Conservation (phyloP, 352 stramenopile genomes). For the Globisporangium rhizosaccharum region DNA sequence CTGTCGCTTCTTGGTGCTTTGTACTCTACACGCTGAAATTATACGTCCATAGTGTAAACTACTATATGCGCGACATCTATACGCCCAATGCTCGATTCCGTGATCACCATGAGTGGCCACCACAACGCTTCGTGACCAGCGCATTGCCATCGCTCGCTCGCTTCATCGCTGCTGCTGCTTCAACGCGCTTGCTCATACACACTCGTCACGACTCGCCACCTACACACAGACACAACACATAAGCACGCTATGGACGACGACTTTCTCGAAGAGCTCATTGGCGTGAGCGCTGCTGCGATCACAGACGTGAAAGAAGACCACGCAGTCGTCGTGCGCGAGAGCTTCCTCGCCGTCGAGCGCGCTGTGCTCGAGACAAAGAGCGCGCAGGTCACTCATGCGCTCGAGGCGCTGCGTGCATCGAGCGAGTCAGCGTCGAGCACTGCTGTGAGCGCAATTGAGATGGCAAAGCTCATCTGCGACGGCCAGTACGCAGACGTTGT, state of each 20-base stretch:
- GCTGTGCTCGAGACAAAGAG: constrained; percentile 52
- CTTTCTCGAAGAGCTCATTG: constrained; percentile 55
- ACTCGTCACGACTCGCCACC: constrained; percentile 1
- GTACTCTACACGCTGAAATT: background rate
- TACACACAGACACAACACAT: constrained; percentile 2
- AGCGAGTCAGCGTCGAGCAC: constrained; percentile 7
- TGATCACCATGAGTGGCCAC: constrained; percentile 1
- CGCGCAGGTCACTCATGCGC: constrained; percentile 18
- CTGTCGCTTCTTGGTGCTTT: background rate
- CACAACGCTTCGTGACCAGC: constrained; percentile 10
- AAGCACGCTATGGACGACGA: constrained; percentile 39
- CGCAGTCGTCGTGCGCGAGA: constrained; percentile 29
- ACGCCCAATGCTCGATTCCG: constrained; percentile 4
- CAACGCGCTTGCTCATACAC: background rate
- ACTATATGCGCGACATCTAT: background rate
- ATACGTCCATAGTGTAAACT: background rate
- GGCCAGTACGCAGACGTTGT: constrained; percentile 59
- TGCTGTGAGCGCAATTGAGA: constrained; percentile 21
- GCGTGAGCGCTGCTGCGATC: constrained; percentile 40
- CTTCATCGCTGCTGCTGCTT: background rate
- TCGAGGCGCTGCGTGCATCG: constrained; percentile 7
- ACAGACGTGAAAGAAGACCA: constrained; percentile 28
- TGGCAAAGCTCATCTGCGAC: constrained; percentile 54
- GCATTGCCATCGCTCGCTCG: constrained; percentile 3
- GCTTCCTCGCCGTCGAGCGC: constrained; percentile 40